phyloP scores from a whole-genome alignment of 1,139 yeast species.

The Diutina sp. region DNA sequence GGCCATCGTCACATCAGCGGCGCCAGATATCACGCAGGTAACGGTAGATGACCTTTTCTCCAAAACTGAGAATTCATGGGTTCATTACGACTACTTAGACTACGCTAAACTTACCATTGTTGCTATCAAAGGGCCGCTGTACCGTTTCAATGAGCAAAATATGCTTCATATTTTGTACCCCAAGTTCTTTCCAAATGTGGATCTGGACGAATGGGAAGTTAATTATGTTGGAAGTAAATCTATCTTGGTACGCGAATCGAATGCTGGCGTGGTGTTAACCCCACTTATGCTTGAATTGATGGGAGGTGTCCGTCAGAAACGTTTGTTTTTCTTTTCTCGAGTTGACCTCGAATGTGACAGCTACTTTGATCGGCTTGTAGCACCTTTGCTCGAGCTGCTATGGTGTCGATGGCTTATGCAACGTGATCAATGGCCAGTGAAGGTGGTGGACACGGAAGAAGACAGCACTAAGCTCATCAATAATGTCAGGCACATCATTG shows the following conservation, averaged over 20 bases:
- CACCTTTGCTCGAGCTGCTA: background rate
- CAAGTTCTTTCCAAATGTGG: conserved; percentile 31
- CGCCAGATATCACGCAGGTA: background rate
- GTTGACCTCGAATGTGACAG: background rate
- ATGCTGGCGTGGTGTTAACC: background rate
- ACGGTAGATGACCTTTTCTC: conserved; percentile 8
- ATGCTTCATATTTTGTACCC: conserved; percentile 36
- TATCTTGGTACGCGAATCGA: background rate
- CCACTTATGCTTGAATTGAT: background rate
- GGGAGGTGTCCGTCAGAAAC: background rate
- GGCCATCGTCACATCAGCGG: background rate
- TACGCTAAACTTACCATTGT: conserved; percentile 28
- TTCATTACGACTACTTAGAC: conserved; percentile 22
- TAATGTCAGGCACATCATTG: background rate
- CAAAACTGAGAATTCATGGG: conserved; percentile 17
- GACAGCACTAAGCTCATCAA: background rate
- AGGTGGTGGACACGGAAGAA: background rate
- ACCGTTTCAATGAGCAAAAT: conserved; percentile 27
- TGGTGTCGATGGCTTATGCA: background rate
- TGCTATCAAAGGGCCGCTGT: conserved; percentile 30
- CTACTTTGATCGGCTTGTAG: background rate
- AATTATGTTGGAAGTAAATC: background rate
- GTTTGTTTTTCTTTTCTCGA: background rate
- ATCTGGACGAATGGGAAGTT: conserved; percentile 27
- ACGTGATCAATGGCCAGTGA: background rate